Evolutionary conservation across 2,329 filamentous ascomycete species (phyloP).

Genomic region (Juglanconis oblonga): DNA sequence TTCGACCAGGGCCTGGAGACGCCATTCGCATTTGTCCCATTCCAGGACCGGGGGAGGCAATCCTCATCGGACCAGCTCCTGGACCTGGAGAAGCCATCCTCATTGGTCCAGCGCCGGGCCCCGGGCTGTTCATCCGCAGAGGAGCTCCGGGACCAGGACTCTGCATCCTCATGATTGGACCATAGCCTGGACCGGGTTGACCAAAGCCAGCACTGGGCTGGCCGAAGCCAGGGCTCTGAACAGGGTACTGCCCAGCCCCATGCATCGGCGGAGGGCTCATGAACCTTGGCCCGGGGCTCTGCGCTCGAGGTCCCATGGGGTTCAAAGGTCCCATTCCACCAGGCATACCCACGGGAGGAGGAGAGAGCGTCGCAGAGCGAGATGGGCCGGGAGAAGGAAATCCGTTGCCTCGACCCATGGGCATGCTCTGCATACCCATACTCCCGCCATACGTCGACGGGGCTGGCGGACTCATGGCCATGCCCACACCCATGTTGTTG

Average conservation of each 20-base stretch:
- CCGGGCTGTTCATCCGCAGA: slow-evolving; percentile 15
- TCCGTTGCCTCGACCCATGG: slow-evolving; percentile 22
- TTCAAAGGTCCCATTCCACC: slow-evolving; percentile 7
- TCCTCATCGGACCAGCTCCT: slow-evolving; percentile 11
- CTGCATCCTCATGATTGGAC: neutral
- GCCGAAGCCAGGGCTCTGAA: neutral
- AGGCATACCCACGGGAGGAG: slow-evolving; percentile 13
- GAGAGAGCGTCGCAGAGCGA: slow-evolving; percentile 15
- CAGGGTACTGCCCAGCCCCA: slow-evolving; percentile 8
- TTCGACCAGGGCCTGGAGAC: slow-evolving; percentile 3
- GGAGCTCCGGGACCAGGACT: neutral
- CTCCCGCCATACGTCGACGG: slow-evolving; percentile 26
- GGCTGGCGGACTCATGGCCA: slow-evolving; percentile 23
- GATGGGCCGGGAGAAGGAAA: slow-evolving; percentile 8
- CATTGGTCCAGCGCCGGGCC: slow-evolving; percentile 12
- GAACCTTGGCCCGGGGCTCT: slow-evolving; percentile 16
- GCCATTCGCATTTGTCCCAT: slow-evolving; percentile 11
- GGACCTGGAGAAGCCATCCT: slow-evolving; percentile 8
- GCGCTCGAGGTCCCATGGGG: slow-evolving; percentile 11
- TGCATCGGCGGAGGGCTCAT: slow-evolving; percentile 19
- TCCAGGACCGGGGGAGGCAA: slow-evolving; percentile 15
- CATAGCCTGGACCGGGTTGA: slow-evolving; percentile 5
- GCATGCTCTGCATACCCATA: slow-evolving; percentile 20
- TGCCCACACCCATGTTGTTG: slow-evolving; percentile 25
- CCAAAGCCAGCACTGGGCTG: slow-evolving; percentile 10